Evolutionary conservation across 169 alveolate genomes (phyloP), one percentile per base, ranked within the genome.

Genomic region (Babesia caballi): DNA sequence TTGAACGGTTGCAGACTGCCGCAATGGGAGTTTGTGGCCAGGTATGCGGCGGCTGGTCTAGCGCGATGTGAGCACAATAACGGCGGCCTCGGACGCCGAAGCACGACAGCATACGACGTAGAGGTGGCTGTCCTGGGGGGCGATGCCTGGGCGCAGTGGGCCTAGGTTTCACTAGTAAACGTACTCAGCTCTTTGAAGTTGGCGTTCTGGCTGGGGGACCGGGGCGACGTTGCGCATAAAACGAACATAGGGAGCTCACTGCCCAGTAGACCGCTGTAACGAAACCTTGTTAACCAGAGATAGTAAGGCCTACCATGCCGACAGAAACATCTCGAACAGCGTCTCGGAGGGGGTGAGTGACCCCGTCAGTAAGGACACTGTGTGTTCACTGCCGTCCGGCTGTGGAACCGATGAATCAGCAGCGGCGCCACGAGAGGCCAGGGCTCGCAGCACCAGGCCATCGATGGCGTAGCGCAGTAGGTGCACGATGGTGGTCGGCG

Each of bases 221-320:
- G 66, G 19, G 17, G 15, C 7, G 68, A 53, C 17, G 67, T 54
- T 15, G 56, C 78, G n/a, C 49, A 76, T 42, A 76, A 30, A 9
- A 70, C 30, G 36, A 68, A 58, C n/a, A 76, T n/a, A n/a, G 30
- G 51, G 12, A 58, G 15, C 12, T 54, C 63, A 9, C 2, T 14
- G 36, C 49, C 73, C 41, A 36, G 47, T 12, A 17, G 54, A 17
- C 15, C 49, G 27, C 66, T 61, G 53, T 41, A 14, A 25, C 30
- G 11, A 53, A 30, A 21, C 15, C n/a, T 8, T 47, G 17, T 14
- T 5, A 21, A 6, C 17, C 0, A 32, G 15, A 23, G 25, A 12
- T 0, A 12, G 33, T 8, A n/a, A 17, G 12, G 42, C 70, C 53
- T 54, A 76, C 85, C 85, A 76, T 4, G 74, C 61, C 3, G 47